A percentile compares a stretch with the other conserved stretches of the same genome.
These are phyloP conservation scores for Clavariopsis aquatica DNA, from an alignment of 495 filamentous ascomycete species.

Conservation along the genomic window DNA sequence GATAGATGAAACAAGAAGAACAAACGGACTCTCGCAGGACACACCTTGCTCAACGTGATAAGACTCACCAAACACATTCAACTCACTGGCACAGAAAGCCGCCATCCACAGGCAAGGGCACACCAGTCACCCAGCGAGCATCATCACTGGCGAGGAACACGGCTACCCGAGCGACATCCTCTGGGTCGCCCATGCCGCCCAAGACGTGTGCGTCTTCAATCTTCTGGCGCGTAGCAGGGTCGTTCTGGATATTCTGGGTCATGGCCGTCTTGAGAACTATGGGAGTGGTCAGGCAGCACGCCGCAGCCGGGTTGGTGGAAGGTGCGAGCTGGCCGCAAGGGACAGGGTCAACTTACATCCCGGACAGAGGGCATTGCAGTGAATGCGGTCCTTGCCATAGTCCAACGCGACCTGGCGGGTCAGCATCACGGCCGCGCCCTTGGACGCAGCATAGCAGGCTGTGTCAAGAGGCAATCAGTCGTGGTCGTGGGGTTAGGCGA, in stretches of 20 bases:
- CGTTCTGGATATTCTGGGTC: constrained; percentile 14
- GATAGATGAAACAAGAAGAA: neutral
- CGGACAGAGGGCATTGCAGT: constrained; percentile 57
- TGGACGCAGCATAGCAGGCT: constrained; percentile 56
- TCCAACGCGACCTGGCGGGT: constrained; percentile 56
- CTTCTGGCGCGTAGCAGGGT: constrained; percentile 10
- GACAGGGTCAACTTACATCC: constrained; percentile 49
- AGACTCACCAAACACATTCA: neutral
- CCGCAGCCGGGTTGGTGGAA: neutral
- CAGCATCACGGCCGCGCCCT: constrained; percentile 53
- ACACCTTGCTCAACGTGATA: neutral
- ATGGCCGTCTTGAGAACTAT: constrained; percentile 40
- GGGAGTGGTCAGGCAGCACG: constrained; percentile 39
- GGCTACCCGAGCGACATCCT: constrained; percentile 38
- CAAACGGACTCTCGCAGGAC: neutral
- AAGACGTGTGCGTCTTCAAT: constrained; percentile 30
- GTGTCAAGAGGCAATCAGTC: neutral
- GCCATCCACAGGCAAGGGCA: constrained; percentile 39
- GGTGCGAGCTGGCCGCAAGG: neutral
- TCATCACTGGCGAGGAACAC: constrained; percentile 41
- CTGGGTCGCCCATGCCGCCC: constrained; percentile 33
- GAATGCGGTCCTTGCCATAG: constrained; percentile 53
- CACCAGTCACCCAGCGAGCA: constrained; percentile 39
- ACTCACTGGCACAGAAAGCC: constrained; percentile 26
- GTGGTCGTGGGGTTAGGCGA: neutral